Evolutionary conservation across 2,329 filamentous ascomycete species (phyloP).

Genomic region (Colletotrichum graminicola): DNA sequence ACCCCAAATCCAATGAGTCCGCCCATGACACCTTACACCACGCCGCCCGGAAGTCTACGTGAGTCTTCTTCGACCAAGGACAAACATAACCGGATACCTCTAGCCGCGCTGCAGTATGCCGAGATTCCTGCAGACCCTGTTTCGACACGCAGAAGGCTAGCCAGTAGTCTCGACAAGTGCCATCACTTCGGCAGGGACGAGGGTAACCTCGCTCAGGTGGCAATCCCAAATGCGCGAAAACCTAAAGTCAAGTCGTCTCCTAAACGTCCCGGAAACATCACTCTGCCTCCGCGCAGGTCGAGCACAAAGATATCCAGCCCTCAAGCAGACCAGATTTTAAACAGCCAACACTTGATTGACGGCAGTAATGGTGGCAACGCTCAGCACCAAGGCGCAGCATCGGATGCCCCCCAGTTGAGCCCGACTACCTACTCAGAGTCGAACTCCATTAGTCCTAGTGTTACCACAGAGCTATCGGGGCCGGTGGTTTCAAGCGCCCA

Average conservation of each 20-base stretch:
- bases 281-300: constrained; percentile 18
- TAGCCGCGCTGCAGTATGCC: constrained; percentile 30
- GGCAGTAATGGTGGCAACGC: constrained; percentile 33
- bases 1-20: constrained; percentile 35
- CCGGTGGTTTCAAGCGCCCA: constrained; percentile 51
- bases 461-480: constrained; percentile 49
- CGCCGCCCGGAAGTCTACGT: constrained; percentile 35
- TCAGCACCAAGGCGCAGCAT: constrained; percentile 17
- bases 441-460: constrained; percentile 50
- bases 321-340: background rate
- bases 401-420: constrained; percentile 32
- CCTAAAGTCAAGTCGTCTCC: constrained; percentile 1
- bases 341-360: constrained; percentile 27
- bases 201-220: background rate
- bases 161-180: constrained; percentile 22
- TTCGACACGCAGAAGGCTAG: constrained; percentile 24
- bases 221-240: background rate
- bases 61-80: constrained; percentile 19
- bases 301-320: constrained; percentile 17
- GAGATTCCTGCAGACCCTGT: constrained; percentile 35
- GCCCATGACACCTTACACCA: constrained; percentile 38
- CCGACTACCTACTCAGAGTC: constrained; percentile 39
- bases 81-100: constrained; percentile 15
- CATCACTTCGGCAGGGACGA: background rate
- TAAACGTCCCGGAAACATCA: constrained; percentile 33